Percentiles rank a stretch among this genome's conserved stretches.
These are phyloP conservation scores for Vitis rotundifolia DNA, from an alignment of 164 flowering plant species.

Conservation along the genomic window DNA sequence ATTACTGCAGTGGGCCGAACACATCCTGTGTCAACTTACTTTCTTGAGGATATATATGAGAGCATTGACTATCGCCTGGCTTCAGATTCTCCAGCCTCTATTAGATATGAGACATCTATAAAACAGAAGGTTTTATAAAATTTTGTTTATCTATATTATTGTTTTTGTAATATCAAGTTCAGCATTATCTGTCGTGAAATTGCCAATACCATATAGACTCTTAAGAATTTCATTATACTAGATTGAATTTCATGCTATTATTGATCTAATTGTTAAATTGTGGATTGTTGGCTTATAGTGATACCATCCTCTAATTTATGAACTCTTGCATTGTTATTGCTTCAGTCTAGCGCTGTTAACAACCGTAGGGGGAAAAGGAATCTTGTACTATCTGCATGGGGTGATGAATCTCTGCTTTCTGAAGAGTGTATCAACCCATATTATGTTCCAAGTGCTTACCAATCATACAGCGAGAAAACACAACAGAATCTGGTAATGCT, in stretches of 20 bases:
- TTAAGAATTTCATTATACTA: too few species aligned
- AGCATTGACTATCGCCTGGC: constrained; percentile 62
- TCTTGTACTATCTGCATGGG: constrained; percentile 81
- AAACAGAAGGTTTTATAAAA: constrained; percentile 46
- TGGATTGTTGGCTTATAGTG: background rate
- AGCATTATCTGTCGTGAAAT: background rate
- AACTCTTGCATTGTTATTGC: constrained; percentile 18
- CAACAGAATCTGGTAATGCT: constrained; percentile 72
- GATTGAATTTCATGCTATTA: background rate
- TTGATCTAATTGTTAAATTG: background rate
- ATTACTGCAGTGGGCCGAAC: constrained; percentile 81
- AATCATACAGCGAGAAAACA: constrained; percentile 70
- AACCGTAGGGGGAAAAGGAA: constrained; percentile 79
- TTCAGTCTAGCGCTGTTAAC: constrained; percentile 51
- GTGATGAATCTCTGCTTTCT: constrained; percentile 75
- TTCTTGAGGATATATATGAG: constrained; percentile 89
- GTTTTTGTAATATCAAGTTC: background rate
- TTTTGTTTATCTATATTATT: background rate
- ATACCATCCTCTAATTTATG: constrained; percentile 7
- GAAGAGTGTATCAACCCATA: constrained; percentile 64
- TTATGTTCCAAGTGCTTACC: constrained; percentile 54
- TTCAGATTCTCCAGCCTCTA: constrained; percentile 79
- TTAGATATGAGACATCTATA: constrained; percentile 34
- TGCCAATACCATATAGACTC: too few species aligned
- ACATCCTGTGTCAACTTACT: constrained; percentile 79